Evolutionary conservation across 345 rosid genomes (phyloP).

Genomic region (Physaria fendleri): DNA sequence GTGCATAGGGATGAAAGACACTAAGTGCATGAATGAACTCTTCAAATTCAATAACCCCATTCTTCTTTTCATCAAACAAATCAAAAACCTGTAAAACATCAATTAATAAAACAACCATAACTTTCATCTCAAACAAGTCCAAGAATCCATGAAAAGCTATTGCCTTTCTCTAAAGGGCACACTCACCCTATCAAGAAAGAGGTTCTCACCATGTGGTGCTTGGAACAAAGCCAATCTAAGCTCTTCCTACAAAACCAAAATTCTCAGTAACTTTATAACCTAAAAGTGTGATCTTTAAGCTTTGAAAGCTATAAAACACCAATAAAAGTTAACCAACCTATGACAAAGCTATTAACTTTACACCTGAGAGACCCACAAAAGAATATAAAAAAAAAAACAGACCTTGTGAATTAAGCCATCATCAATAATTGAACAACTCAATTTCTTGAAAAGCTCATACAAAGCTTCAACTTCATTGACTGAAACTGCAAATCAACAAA

Average conservation of each 20-base stretch:
- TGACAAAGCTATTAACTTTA: background rate
- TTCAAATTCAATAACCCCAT: constrained; percentile 84
- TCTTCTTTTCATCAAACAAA: constrained; percentile 80
- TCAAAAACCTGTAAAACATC: constrained; percentile 49
- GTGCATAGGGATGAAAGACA: constrained; percentile 74
- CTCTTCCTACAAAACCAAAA: constrained; percentile 58
- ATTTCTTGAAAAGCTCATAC: constrained; percentile 58
- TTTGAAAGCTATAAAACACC: background rate
- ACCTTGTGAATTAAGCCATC: constrained; percentile 87
- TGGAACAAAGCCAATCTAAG: constrained; percentile 70
- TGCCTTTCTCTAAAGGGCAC: background rate
- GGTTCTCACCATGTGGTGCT: constrained; percentile 56
- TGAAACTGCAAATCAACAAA: constrained; percentile 38
- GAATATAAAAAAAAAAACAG: background rate
- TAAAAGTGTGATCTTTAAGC: background rate
- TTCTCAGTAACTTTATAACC: background rate
- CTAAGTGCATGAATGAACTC: constrained; percentile 71
- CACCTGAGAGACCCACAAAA: background rate
- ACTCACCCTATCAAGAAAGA: constrained; percentile 81
- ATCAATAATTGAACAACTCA: constrained; percentile 55
- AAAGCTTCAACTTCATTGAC: constrained; percentile 72
- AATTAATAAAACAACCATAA: background rate
- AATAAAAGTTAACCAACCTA: background rate
- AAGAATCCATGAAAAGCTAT: background rate
- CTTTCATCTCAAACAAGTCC: background rate